Percentiles rank a stretch among this genome's conserved stretches.
Evolutionary conservation across 345 rosid species (phyloP).

Genomic region (Eucalyptus viminalis): DNA sequence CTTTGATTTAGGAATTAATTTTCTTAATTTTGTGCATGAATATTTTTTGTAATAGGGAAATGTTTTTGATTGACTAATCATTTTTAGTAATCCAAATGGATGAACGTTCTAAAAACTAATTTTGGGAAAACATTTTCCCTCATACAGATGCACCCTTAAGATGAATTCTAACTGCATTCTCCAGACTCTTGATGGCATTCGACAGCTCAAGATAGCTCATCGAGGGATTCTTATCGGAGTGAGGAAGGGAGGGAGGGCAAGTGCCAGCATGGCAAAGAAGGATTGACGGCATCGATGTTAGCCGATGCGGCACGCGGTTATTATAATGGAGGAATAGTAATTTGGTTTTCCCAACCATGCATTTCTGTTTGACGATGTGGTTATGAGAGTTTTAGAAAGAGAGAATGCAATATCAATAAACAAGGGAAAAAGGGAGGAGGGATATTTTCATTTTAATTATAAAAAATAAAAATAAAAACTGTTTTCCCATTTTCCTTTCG

Average conservation of each 20-base stretch:
- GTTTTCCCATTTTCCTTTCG: not conserved
- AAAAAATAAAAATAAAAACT: not conserved
- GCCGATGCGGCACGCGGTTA: not conserved
- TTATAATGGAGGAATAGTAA: not conserved
- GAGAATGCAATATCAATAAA: not conserved
- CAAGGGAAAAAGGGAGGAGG: not conserved
- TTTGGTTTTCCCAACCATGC: not conserved
- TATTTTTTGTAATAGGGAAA: too few relatives aligned
- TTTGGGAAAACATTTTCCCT: too few relatives aligned
- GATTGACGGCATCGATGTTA: rapidly evolving
- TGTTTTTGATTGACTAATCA: too few relatives aligned
- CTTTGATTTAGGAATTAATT: too few relatives aligned
- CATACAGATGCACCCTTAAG: too few relatives aligned
- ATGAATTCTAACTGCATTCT: not conserved
- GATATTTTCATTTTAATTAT: not conserved
- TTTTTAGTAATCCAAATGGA: too few relatives aligned
- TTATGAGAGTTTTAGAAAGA: not conserved
- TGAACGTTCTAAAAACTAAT: too few relatives aligned
- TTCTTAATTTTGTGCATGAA: too few relatives aligned
- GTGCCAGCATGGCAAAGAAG: not conserved
- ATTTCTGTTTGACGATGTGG: not conserved
- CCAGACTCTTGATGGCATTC: not conserved
- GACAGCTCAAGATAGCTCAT: not conserved
- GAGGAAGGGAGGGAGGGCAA: not conserved
- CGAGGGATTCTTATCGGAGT: not conserved